Evolutionary conservation across 2,329 filamentous ascomycete species (phyloP).

Genomic region (Fusarium floridanum): DNA sequence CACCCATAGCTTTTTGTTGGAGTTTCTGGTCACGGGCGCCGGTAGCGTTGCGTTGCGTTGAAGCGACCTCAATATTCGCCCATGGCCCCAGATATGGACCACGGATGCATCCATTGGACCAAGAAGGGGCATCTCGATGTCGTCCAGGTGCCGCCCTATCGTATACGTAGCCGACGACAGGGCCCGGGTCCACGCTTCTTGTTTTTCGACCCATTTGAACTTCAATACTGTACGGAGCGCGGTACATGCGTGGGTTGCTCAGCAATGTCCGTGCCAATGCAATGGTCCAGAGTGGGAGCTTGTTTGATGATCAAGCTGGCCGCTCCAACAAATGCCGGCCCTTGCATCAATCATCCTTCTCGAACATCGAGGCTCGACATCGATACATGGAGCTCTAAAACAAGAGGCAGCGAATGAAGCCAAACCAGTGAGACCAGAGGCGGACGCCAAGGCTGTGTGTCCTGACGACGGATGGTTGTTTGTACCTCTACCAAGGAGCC

Average conservation of each 20-base stretch:
- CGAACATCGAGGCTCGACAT: constrained; percentile 24
- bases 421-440: constrained; percentile 20
- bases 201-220: constrained; percentile 32
- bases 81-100: constrained; percentile 37
- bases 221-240: constrained; percentile 22
- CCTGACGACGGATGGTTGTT: constrained; percentile 23
- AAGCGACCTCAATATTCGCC: constrained; percentile 30
- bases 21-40: constrained; percentile 27
- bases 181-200: constrained; percentile 36
- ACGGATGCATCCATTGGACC: constrained; percentile 40
- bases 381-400: constrained; percentile 3
- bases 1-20: constrained; percentile 14
- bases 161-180: constrained; percentile 40
- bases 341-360: constrained; percentile 32
- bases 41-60: constrained; percentile 37
- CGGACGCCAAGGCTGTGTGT: constrained; percentile 36
- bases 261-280: constrained; percentile 26
- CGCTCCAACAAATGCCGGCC: background rate
- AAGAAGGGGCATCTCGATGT: constrained; percentile 42
- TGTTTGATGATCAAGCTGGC: background rate
- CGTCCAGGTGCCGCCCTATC: constrained; percentile 40
- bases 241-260: constrained; percentile 15
- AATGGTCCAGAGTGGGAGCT: background rate
- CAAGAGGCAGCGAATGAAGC: constrained; percentile 22
- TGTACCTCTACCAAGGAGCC: constrained; percentile 29